Conservation (phyloP, 2,329 filamentous ascomycete genomes). For the Remersonia thermophila region DNA sequence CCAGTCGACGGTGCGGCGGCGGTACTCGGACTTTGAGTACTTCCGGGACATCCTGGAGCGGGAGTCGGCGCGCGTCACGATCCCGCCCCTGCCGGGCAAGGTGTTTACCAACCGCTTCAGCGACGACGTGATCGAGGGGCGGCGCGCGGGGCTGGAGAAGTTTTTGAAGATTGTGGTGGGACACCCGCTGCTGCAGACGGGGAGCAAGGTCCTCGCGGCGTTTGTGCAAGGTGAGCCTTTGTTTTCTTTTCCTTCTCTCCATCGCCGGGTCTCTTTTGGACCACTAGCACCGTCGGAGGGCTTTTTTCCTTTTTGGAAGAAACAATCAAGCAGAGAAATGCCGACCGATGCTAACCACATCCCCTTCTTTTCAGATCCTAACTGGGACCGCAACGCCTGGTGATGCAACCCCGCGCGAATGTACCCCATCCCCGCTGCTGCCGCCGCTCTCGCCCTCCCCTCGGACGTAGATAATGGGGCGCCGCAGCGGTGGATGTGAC, state of each 20-base stretch:
- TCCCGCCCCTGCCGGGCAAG: constrained; percentile 89
- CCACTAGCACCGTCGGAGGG: too few species aligned
- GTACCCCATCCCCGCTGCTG: constrained; percentile 20
- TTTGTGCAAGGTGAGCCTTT: constrained; percentile 95
- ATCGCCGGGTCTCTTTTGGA: too few species aligned
- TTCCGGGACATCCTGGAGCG: constrained; percentile 97
- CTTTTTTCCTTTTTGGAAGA: not conserved
- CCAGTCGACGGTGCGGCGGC: constrained; percentile 73
- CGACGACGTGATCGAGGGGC: constrained; percentile 94
- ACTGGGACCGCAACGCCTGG: constrained; percentile 88
- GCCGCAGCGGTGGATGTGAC: too few species aligned
- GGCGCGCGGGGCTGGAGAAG: constrained; percentile 80
- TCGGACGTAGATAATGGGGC: too few species aligned
- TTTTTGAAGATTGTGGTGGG: constrained; percentile 97
- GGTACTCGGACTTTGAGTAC: constrained; percentile 97
- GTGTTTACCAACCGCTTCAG: constrained; percentile 97
- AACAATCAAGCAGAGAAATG: too few species aligned
- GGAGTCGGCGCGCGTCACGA: constrained; percentile 86
- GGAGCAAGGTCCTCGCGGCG: constrained; percentile 87
- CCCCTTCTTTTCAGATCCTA: constrained; percentile 45
- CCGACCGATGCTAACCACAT: not conserved
- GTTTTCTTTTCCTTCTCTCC: too few species aligned
- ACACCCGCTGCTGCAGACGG: constrained; percentile 90
- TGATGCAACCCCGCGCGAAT: constrained; percentile 33
- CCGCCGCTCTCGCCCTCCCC: not conserved